Conservation (phyloP, 208 protist genomes). For the Crithidia acanthocephali region DNA sequence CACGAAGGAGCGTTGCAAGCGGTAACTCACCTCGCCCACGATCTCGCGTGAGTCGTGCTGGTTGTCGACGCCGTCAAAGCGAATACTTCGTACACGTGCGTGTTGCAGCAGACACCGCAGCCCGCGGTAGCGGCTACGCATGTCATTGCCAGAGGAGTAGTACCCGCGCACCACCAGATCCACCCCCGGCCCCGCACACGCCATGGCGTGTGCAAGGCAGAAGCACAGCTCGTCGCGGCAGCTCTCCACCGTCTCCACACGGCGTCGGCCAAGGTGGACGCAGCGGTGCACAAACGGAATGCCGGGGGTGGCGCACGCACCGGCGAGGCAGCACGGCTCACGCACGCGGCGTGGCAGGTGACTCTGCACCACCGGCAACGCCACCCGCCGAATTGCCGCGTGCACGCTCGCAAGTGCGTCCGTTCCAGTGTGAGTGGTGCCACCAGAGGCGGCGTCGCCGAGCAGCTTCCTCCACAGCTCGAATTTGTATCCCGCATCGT, state of each 20-base stretch:
- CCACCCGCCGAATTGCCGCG: constrained; percentile 37
- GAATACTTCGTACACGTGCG: constrained; percentile 38
- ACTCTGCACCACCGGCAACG: constrained; percentile 39
- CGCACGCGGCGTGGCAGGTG: constrained; percentile 45
- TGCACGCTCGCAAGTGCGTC: constrained; percentile 4
- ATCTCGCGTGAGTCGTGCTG: constrained; percentile 51
- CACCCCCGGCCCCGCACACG: constrained; percentile 40
- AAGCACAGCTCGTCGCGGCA: constrained; percentile 63
- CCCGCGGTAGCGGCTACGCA: constrained; percentile 43
- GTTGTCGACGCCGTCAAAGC: constrained; percentile 39
- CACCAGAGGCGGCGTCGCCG: constrained; percentile 9
- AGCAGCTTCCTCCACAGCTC: constrained; percentile 63
- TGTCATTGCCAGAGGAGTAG: constrained; percentile 42
- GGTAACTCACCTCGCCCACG: constrained; percentile 43
- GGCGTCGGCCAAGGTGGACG: constrained; percentile 30
- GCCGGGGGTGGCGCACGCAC: constrained; percentile 41
- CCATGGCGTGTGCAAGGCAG: constrained; percentile 65
- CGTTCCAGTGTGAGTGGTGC: too few species aligned
- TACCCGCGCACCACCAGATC: constrained; percentile 54
- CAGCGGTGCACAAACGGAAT: constrained; percentile 39
- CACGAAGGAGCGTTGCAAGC: constrained; percentile 10
- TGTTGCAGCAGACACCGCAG: constrained; percentile 70
- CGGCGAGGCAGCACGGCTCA: constrained; percentile 61
- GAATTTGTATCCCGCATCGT: constrained; percentile 80
- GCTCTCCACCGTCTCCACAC: constrained; percentile 28